Conservation (phyloP, 805 yeast species). For the Lipomyces oligophaga region DNA sequence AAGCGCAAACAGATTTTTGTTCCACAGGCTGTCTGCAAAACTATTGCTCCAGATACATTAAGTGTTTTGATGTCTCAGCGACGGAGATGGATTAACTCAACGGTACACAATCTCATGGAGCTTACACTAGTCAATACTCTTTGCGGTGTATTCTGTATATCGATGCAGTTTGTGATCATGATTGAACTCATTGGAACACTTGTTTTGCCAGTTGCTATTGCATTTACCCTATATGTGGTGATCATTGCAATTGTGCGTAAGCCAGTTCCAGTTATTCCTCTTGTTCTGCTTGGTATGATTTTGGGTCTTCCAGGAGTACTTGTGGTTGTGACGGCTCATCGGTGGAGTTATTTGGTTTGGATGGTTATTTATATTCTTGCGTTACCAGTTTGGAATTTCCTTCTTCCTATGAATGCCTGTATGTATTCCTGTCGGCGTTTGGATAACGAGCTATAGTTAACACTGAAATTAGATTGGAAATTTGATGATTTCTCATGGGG, state of each 20-base stretch:
- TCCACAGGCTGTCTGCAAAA: conserved; percentile 89
- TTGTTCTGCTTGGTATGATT: conserved; percentile 69
- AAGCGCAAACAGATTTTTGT: conserved; percentile 82
- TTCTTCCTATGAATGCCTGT: conserved; percentile 63
- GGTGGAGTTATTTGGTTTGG: conserved; percentile 69
- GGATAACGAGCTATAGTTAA: not conserved
- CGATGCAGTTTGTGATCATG: conserved; percentile 87
- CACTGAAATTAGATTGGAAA: conserved; percentile 69
- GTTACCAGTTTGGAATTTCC: conserved; percentile 88
- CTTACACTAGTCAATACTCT: conserved; percentile 77
- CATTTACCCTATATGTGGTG: conserved; percentile 76
- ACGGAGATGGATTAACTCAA: conserved; percentile 96
- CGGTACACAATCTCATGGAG: conserved; percentile 90
- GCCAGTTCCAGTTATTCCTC: conserved; percentile 77
- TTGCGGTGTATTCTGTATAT: conserved; percentile 92
- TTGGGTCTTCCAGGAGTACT: conserved; percentile 83
- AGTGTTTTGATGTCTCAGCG: conserved; percentile 81
- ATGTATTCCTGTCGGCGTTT: conserved; percentile 1
- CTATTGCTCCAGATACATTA: conserved; percentile 79
- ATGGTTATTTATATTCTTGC: conserved; percentile 75
- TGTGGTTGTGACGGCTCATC: conserved; percentile 75
- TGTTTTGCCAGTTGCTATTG: conserved; percentile 83
- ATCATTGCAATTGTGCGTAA: conserved; percentile 63
- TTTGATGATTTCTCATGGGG: conserved; percentile 98
- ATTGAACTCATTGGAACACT: conserved; percentile 85